These are phyloP conservation scores for Sindora glabra DNA, from an alignment of 306 rosid species.

Conservation along the genomic window DNA sequence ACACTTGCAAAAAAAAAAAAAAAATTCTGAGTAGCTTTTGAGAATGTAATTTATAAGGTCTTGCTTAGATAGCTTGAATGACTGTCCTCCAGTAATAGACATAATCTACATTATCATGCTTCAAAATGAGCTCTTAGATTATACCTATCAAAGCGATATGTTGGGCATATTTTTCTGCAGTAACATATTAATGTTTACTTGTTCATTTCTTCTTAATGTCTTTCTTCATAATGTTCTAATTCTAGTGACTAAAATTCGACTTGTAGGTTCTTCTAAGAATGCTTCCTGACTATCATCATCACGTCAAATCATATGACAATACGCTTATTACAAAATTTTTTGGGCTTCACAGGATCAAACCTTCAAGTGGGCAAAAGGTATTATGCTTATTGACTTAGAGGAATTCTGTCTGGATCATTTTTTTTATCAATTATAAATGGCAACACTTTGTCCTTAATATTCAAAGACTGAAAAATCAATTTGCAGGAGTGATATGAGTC, in stretches of 20 bases:
- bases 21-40: background rate
- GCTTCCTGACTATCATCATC: constrained; percentile 97
- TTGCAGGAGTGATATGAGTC: too few species aligned
- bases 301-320: constrained; percentile 82
- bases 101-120: background rate
- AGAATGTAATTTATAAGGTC: background rate
- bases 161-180: background rate
- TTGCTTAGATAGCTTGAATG: background rate
- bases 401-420: background rate
- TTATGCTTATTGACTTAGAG: background rate
- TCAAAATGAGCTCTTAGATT: background rate
- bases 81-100: background rate
- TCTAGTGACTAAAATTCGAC: constrained; percentile 23
- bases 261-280: constrained; percentile 85
- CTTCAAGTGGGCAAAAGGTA: constrained; percentile 97
- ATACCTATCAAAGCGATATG: background rate
- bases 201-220: background rate
- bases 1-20: too few species aligned
- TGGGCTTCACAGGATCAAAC: constrained; percentile 96
- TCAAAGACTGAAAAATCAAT: too few species aligned
- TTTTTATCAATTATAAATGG: constrained; percentile 7
- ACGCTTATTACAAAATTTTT: constrained; percentile 89
- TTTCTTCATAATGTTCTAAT: constrained; percentile 7
- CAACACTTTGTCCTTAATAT: too few species aligned
- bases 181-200: background rate